Conservation (phyloP, 164 flowering plant species). For the Magnolia kwangsiensis region DNA sequence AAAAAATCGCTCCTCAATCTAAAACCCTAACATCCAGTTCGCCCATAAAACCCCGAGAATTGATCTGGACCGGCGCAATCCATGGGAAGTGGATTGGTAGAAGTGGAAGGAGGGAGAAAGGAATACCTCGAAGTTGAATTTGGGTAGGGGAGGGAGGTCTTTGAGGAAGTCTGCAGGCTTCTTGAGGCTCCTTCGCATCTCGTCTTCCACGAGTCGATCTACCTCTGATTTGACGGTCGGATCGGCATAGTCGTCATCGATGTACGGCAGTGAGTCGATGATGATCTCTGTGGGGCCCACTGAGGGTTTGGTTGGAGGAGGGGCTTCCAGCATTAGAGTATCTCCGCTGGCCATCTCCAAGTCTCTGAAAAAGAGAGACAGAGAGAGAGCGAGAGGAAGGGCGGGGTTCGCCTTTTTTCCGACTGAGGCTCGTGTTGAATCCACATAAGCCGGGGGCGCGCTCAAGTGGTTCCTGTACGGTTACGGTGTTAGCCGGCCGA, state of each 20-base stretch:
- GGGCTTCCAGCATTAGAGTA: constrained; percentile 3
- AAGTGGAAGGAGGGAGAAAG: background rate
- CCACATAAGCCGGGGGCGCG: too few species aligned
- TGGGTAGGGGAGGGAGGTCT: constrained; percentile 65
- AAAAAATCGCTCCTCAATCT: background rate
- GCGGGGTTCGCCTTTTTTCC: too few species aligned
- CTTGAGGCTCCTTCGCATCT: constrained; percentile 81
- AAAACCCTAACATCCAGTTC: background rate
- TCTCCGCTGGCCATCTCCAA: background rate
- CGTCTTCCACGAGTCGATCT: constrained; percentile 82
- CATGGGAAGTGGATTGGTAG: too few species aligned
- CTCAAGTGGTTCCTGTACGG: too few species aligned
- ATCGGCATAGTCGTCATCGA: constrained; percentile 82
- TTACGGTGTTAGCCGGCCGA: too few species aligned
- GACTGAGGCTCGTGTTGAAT: too few species aligned
- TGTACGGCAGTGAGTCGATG: constrained; percentile 67
- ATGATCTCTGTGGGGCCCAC: background rate
- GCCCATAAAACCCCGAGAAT: background rate
- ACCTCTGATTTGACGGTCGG: constrained; percentile 72
- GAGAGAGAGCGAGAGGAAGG: too few species aligned
- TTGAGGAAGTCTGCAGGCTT: constrained; percentile 88
- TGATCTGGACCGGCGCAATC: background rate
- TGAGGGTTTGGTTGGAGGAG: background rate
- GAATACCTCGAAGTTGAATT: constrained; percentile 57
- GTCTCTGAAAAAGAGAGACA: too few species aligned